Evolutionary conservation across 2,329 filamentous ascomycete species (phyloP).

Genomic region (Metarhizium sp.): DNA sequence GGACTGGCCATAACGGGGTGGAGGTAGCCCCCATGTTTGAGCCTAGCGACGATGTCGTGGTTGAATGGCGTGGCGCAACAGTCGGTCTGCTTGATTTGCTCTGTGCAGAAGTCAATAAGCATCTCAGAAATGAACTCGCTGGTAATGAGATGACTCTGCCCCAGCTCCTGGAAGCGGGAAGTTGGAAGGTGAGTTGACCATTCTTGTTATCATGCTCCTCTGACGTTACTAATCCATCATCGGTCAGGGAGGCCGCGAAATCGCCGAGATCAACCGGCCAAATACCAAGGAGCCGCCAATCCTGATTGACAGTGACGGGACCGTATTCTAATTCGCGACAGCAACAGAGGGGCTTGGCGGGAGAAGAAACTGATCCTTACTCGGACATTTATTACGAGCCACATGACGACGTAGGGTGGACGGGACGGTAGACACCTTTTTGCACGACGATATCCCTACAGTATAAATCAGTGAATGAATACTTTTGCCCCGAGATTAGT

Average conservation of each 20-base stretch:
- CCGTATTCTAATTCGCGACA: slow-evolving; percentile 63
- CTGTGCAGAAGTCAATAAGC: slow-evolving; percentile 46
- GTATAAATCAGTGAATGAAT: background rate
- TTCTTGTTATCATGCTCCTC: too few relatives aligned
- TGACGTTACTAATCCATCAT: background rate
- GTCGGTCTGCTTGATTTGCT: slow-evolving; percentile 50
- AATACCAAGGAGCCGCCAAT: slow-evolving; percentile 97
- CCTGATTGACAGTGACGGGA: slow-evolving; percentile 91
- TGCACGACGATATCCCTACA: background rate
- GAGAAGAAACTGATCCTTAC: background rate
- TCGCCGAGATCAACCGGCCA: slow-evolving; percentile 88
- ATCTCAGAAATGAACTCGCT: slow-evolving; percentile 52
- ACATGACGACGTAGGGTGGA: background rate
- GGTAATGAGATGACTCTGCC: slow-evolving; percentile 68
- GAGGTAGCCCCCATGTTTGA: slow-evolving; percentile 51
- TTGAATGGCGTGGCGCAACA: slow-evolving; percentile 57
- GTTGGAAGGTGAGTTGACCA: slow-evolving; percentile 72
- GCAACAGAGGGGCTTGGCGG: background rate
- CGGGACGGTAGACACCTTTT: background rate
- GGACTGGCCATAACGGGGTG: slow-evolving; percentile 54
- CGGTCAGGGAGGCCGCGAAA: slow-evolving; percentile 73
- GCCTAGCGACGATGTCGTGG: slow-evolving; percentile 50
- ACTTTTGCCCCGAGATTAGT: background rate
- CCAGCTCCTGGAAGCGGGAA: slow-evolving; percentile 90
- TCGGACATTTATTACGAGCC: background rate